Evolutionary conservation across 148 eudicot species (phyloP).

Genomic region (Persicaria maculosa): DNA sequence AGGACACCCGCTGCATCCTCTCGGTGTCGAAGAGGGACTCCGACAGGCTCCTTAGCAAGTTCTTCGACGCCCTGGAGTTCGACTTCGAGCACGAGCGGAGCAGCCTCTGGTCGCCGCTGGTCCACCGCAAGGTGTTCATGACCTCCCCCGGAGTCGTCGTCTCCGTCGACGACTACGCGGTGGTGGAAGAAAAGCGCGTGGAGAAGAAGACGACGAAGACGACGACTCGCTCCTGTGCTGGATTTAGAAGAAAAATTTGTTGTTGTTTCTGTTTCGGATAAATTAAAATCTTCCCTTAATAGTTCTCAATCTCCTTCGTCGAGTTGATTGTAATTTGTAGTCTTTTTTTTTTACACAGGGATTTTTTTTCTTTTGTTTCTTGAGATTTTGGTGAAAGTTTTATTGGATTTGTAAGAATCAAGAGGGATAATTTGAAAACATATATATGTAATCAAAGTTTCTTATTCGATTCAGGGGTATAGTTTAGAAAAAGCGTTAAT

Average conservation of each 20-base stretch:
- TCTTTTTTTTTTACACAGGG: not conserved
- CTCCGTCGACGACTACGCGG: conserved; percentile 15
- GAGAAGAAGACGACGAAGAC: conserved; percentile 26
- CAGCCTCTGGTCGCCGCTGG: conserved; percentile 50
- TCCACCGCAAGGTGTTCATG: conserved; percentile 34
- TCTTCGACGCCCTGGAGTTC: conserved; percentile 53
- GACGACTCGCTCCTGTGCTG: not conserved
- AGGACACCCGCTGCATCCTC: conserved; percentile 16
- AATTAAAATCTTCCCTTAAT: not conserved
- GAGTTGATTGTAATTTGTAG: not conserved
- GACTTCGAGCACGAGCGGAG: conserved; percentile 49
- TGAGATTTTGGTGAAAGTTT: not conserved
- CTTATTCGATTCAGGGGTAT: too few relatives aligned
- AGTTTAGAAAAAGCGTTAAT: too few relatives aligned
- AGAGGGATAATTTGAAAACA: not conserved
- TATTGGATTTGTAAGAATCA: not conserved
- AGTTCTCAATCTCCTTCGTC: not conserved
- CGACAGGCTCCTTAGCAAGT: conserved; percentile 50
- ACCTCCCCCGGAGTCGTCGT: conserved; percentile 31
- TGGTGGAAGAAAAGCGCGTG: not conserved
- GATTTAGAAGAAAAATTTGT: not conserved
- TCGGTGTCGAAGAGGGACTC: conserved; percentile 42
- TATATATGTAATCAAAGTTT: too few relatives aligned
- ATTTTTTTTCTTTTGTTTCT: not conserved
- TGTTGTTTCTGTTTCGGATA: not conserved